Conservation (phyloP, 2,329 filamentous ascomycete species). For the Myriangium duriaei region DNA sequence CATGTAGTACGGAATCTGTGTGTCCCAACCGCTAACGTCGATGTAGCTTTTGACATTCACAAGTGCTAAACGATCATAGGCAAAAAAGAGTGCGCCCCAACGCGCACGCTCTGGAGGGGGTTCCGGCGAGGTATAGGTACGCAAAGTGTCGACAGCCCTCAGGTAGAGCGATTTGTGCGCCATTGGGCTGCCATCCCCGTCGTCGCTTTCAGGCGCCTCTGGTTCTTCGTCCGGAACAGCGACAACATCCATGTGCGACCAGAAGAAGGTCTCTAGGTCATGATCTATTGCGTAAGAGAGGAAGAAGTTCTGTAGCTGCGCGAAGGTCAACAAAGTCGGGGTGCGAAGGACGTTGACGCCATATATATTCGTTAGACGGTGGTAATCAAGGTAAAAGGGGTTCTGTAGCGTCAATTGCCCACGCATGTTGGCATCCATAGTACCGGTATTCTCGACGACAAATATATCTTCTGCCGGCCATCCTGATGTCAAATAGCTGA, state of each 20-base stretch:
- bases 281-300: conserved; percentile 33
- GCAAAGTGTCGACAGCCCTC: conserved; percentile 16
- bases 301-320: conserved; percentile 45
- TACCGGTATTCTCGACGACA: conserved; percentile 48
- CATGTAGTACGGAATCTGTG: conserved; percentile 45
- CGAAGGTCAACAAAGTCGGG: conserved; percentile 41
- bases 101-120: conserved; percentile 13
- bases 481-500: conserved; percentile 46
- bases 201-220: conserved; percentile 8
- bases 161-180: conserved; percentile 23
- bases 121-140: not conserved
- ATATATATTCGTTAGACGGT: conserved; percentile 32
- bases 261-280: conserved; percentile 41
- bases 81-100: conserved; percentile 45
- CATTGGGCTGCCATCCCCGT: no score
- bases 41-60: conserved; percentile 43
- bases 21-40: conserved; percentile 44
- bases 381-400: conserved; percentile 45
- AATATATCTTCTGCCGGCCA: conserved; percentile 47
- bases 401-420: conserved; percentile 40
- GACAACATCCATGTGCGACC: conserved; percentile 44
- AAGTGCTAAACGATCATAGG: conserved; percentile 46
- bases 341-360: conserved; percentile 41
- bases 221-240: conserved; percentile 30
- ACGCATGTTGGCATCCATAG: conserved; percentile 40